These are phyloP conservation scores for Boletus eberwhitei DNA, from an alignment of 768 basidiomycete species.

Conservation along the genomic window DNA sequence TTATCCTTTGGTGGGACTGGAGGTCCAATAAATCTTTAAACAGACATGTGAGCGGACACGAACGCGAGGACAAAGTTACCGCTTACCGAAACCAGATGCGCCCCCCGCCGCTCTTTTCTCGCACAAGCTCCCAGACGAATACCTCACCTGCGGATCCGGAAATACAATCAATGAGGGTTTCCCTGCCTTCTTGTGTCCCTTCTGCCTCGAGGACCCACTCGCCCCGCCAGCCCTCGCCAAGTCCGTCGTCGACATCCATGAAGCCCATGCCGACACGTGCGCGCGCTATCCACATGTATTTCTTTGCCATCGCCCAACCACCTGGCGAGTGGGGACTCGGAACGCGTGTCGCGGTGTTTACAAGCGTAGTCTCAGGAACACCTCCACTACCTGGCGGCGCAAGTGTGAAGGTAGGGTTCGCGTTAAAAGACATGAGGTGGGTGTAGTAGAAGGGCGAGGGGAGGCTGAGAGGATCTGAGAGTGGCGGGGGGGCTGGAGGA, in stretches of 20 bases:
- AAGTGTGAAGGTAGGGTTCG: conserved; percentile 25
- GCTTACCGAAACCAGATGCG: conserved; percentile 64
- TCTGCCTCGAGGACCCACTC: conserved; percentile 82
- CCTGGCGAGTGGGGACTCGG: conserved; percentile 58
- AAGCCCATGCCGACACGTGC: conserved; percentile 38
- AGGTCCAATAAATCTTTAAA: conserved; percentile 22
- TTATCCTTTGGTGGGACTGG: conserved; percentile 20
- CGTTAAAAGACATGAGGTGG: conserved; percentile 50
- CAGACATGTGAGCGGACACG: background rate
- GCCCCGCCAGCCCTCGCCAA: conserved; percentile 69
- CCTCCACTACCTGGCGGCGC: conserved; percentile 31
- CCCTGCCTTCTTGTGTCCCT: conserved; percentile 65
- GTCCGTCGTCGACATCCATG: conserved; percentile 35
- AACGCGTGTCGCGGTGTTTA: conserved; percentile 37
- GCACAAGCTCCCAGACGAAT: conserved; percentile 52
- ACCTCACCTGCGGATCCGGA: conserved; percentile 32
- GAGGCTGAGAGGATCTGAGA: conserved; percentile 56
- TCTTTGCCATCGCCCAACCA: conserved; percentile 58
- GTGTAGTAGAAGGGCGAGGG: conserved; percentile 77
- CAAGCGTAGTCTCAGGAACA: conserved; percentile 47
- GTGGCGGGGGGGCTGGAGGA: conserved; percentile 49
- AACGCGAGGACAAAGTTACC: background rate
- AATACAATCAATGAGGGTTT: conserved; percentile 54
- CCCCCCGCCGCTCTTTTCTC: conserved; percentile 58
- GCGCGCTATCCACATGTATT: conserved; percentile 64